Evolutionary conservation across 2,329 filamentous ascomycete genomes (phyloP), one percentile per base, ranked within the genome.

Genomic region (Zymoseptoria crescenta): DNA sequence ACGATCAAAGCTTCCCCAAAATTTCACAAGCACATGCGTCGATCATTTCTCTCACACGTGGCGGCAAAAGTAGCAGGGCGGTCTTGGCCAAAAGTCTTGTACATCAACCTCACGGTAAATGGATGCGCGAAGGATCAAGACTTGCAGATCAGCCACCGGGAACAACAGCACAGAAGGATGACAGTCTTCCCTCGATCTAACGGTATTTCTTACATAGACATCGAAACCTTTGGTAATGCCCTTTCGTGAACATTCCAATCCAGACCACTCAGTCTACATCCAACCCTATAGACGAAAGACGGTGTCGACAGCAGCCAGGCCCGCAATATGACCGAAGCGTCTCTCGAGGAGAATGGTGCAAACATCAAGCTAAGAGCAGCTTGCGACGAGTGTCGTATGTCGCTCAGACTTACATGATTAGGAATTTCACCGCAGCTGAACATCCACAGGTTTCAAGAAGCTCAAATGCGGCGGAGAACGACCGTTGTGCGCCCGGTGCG

Each of bases 401-500:
- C 24, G 3, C 41, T 55, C 49, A 55, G 49, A 10, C 21, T 54
- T 27, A 49, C 19, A 4, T 45, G 13, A 45, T n/a, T 5, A 16
- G 16, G 4, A 45, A n/a, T 13, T 3, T 16, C 9, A n/a, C 49
- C 28, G 13, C 16, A 35, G n/a, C 56, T 62, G 52, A 62, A 50
- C 21, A 5, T 50, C 29, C 8, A 30, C 56, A 80, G 77, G 78
- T 56, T 70, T 69, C 16, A 75, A 77, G 60, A 81, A 81, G 65
- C 65, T 81, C 51, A 80, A 79, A 68, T 81, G 79, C 66, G 54
- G 55, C 24, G 58, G 58, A 27, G 74, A 74, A 1, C 67, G 65
- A n/a, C 75, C 76, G 27, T 27, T 56, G 27, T 81, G 79, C 63
- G 65, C 65, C 19, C 70, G 79, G 55, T 81, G 79, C 62, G 61